phyloP scores from a whole-genome alignment of 805 yeast genomes.

The Hanseniaspora vineae region DNA sequence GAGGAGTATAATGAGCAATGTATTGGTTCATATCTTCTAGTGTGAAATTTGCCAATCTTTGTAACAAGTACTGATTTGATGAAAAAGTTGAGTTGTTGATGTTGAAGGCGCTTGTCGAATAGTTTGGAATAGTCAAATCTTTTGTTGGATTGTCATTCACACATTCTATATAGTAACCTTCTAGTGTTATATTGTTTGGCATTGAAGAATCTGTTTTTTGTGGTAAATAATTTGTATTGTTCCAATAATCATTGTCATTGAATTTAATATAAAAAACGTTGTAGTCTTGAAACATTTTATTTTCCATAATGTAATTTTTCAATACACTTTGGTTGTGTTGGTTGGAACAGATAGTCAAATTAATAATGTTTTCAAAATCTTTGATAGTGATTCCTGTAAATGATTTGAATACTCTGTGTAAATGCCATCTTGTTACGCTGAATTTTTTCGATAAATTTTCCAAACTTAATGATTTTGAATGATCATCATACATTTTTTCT shows the following conservation, averaged over 20 bases:
- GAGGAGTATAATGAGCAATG: too few relatives aligned
- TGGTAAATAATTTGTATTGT: neutral
- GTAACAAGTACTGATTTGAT: too few relatives aligned
- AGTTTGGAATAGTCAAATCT: neutral
- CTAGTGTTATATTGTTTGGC: neutral
- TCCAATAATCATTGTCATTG: neutral
- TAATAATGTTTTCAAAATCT: conserved; percentile 49
- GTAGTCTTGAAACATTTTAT: neutral
- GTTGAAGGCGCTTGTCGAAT: neutral
- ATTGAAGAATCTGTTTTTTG: neutral
- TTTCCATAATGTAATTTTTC: neutral
- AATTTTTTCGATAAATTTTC: neutral
- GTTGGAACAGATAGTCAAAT: neutral
- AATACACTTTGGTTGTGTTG: neutral
- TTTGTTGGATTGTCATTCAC: neutral
- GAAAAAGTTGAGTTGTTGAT: neutral
- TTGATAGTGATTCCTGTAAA: conserved; percentile 82
- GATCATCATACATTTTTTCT: neutral
- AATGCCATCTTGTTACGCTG: conserved; percentile 82
- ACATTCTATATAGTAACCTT: neutral
- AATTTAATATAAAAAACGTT: neutral
- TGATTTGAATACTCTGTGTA: conserved; percentile 78
- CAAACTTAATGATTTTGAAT: neutral
- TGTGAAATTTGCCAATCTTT: too few relatives aligned
- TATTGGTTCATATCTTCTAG: too few relatives aligned